Percentiles rank a stretch among this genome's conserved stretches.
These are phyloP conservation scores for Cladosporium cucumerinum DNA, from an alignment of 2,329 filamentous ascomycete species.

Conservation along the genomic window DNA sequence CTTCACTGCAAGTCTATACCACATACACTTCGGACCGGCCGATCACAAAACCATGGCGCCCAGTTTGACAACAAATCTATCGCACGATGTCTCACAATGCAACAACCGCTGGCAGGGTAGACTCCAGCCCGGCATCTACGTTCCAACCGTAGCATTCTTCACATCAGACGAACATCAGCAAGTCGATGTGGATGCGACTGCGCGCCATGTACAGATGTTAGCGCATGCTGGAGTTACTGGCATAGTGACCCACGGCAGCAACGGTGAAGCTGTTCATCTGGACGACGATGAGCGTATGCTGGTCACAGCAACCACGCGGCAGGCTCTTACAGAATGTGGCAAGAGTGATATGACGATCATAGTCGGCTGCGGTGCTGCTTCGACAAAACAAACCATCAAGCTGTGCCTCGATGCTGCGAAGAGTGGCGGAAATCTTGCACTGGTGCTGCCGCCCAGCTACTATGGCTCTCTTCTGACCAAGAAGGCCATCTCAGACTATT, in stretches of 20 bases:
- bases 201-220: slow-evolving; percentile 60
- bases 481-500: slow-evolving; percentile 60
- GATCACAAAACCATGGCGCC: background rate
- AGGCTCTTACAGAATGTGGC: slow-evolving; percentile 64
- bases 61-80: background rate
- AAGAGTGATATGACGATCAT: slow-evolving; percentile 67
- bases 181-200: slow-evolving; percentile 40
- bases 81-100: background rate
- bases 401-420: slow-evolving; percentile 66
- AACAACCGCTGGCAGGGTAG: background rate
- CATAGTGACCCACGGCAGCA: slow-evolving; percentile 74
- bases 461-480: slow-evolving; percentile 66
- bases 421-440: slow-evolving; percentile 69
- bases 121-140: slow-evolving; percentile 42
- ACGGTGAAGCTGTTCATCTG: slow-evolving; percentile 78
- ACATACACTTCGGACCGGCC: background rate
- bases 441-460: slow-evolving; percentile 74
- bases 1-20: background rate
- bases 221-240: slow-evolving; percentile 69
- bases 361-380: slow-evolving; percentile 71
- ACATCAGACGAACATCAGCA: slow-evolving; percentile 38
- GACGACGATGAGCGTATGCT: slow-evolving; percentile 65
- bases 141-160: slow-evolving; percentile 46
- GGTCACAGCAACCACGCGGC: slow-evolving; percentile 67
- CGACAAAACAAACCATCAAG: slow-evolving; percentile 68